Percentiles rank a stretch among this genome's conserved stretches.
These are phyloP conservation scores for Trametes maxima DNA, from an alignment of 768 basidiomycete genomes.

Conservation along the genomic window DNA sequence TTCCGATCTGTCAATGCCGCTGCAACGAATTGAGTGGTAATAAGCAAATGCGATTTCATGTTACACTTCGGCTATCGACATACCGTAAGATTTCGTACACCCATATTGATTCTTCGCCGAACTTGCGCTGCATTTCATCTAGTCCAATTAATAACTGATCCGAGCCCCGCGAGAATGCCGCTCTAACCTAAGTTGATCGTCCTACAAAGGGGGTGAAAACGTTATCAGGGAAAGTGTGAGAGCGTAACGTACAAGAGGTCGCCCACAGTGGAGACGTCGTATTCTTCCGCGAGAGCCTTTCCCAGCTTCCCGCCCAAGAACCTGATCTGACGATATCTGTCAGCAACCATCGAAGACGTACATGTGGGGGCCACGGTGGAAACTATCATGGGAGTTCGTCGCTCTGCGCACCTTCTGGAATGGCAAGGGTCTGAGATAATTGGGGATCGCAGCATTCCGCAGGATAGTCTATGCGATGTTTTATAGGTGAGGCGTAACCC, in stretches of 20 bases:
- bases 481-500: neutral
- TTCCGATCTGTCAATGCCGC: constrained; percentile 88
- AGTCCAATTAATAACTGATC: neutral
- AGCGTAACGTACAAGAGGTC: constrained; percentile 75
- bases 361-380: neutral
- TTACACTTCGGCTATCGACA: constrained; percentile 22
- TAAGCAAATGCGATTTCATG: neutral
- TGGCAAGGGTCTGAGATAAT: constrained; percentile 80
- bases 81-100: constrained; percentile 89
- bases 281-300: constrained; percentile 81
- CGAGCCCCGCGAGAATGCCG: neutral
- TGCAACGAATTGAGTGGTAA: constrained; percentile 26
- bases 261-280: constrained; percentile 85
- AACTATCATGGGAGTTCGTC: neutral
- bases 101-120: constrained; percentile 87
- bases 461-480: constrained; percentile 66
- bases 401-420: constrained; percentile 50
- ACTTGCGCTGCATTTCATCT: constrained; percentile 82
- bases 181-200: constrained; percentile 56
- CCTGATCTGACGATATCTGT: constrained; percentile 63
- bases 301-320: constrained; percentile 96
- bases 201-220: constrained; percentile 37
- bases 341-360: neutral
- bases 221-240: neutral
- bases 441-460: constrained; percentile 79